Conservation (phyloP, 129 eudicot species). For the sunflower (Helianthus annuus) region DNA sequence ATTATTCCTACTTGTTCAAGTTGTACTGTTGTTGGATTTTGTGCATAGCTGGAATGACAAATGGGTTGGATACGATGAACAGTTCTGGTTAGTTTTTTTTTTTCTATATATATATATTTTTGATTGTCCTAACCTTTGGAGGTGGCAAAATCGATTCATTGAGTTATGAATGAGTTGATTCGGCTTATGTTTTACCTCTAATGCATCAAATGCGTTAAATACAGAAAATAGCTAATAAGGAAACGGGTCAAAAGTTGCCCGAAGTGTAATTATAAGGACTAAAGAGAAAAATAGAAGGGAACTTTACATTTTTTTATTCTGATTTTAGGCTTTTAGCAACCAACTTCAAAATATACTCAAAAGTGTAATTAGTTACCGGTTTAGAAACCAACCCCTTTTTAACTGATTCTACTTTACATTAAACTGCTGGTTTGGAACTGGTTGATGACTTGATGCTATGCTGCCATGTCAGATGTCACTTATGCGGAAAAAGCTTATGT, state of each 20-base stretch:
- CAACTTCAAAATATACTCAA: too few species aligned
- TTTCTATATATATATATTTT: too few species aligned
- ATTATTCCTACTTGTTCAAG: slow-evolving; percentile 88
- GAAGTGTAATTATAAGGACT: not conserved
- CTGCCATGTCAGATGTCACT: too few species aligned
- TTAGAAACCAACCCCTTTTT: too few species aligned
- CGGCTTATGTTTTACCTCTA: not conserved
- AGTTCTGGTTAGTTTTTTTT: slow-evolving; percentile 80
- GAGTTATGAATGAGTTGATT: not conserved
- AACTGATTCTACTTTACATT: too few species aligned
- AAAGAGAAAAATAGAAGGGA: not conserved
- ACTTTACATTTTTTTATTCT: not conserved
- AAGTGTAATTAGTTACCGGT: too few species aligned
- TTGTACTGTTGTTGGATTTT: slow-evolving; percentile 93
- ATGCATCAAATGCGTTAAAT: not conserved
- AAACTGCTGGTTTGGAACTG: too few species aligned
- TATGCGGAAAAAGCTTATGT: too few species aligned
- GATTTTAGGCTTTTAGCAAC: not conserved
- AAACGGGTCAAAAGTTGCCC: not conserved
- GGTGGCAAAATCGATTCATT: not conserved
- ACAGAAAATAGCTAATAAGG: not conserved
- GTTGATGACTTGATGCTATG: too few species aligned
- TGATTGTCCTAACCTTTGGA: not conserved
- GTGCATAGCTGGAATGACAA: slow-evolving; percentile 98
- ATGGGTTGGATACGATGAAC: slow-evolving; percentile 98